Percentiles rank a stretch among this genome's conserved stretches.
Evolutionary conservation across 768 basidiomycete species (phyloP).

Genomic region (Hygrophorus pudorinus): DNA sequence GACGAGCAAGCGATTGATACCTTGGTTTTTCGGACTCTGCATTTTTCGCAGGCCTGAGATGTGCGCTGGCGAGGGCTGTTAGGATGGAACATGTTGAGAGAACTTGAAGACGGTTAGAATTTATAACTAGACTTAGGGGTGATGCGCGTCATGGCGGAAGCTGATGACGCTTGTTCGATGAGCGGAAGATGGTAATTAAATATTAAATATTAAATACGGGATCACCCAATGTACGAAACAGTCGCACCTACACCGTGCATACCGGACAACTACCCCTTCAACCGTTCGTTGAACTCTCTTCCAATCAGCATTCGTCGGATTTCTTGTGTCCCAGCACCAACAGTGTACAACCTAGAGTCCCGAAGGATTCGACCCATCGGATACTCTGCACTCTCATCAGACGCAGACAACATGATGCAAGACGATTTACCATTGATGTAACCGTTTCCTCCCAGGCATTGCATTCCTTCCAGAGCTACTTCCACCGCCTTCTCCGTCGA

Average conservation of each 20-base stretch:
- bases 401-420: neutral
- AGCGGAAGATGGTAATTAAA: neutral
- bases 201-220: too few relatives aligned
- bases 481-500: constrained; percentile 89
- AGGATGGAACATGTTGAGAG: too few relatives aligned
- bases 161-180: neutral
- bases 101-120: too few relatives aligned
- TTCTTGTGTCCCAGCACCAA: constrained; percentile 96
- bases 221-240: too few relatives aligned
- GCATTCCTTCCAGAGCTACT: constrained; percentile 86
- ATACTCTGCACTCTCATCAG: constrained; percentile 49
- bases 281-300: constrained; percentile 78
- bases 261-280: constrained; percentile 18
- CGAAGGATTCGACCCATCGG: constrained; percentile 81
- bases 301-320: constrained; percentile 92
- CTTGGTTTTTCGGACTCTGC: constrained; percentile 49
- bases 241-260: too few relatives aligned
- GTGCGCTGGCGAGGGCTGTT: constrained; percentile 29
- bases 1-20: constrained; percentile 17
- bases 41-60: constrained; percentile 47
- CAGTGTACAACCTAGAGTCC: constrained; percentile 82
- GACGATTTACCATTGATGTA: constrained; percentile 74
- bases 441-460: constrained; percentile 90
- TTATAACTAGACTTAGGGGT: too few relatives aligned
- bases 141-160: too few relatives aligned